Conservation (phyloP, 768 basidiomycete genomes). For the Boletus eberwhitei region DNA sequence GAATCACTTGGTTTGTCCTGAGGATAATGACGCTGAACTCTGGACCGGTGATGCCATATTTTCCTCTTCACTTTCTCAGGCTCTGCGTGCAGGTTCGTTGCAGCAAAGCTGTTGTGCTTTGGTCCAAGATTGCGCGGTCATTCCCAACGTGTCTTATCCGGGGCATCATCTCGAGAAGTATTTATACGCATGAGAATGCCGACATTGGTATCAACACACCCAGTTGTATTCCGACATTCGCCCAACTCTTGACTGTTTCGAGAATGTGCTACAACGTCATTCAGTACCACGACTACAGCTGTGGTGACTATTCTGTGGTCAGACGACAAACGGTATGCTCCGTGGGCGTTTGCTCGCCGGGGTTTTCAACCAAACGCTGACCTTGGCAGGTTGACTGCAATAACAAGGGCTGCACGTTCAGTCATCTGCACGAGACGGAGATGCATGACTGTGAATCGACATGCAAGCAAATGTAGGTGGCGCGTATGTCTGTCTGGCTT, state of each 20-base stretch:
- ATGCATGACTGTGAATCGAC: slow-evolving; percentile 37
- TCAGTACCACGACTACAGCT: slow-evolving; percentile 32
- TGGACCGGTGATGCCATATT: slow-evolving; percentile 8
- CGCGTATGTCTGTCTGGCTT: background rate
- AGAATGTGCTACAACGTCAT: slow-evolving; percentile 36
- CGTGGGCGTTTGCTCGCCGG: background rate
- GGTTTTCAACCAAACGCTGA: background rate
- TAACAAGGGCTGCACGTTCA: slow-evolving; percentile 36
- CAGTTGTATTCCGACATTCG: background rate
- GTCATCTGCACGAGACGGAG: slow-evolving; percentile 31
- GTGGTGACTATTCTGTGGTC: slow-evolving; percentile 29
- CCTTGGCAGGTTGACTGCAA: slow-evolving; percentile 49
- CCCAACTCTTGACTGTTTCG: background rate
- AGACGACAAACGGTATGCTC: slow-evolving; percentile 35
- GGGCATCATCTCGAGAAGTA: slow-evolving; percentile 11
- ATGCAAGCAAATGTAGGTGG: slow-evolving; percentile 38
- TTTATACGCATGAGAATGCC: slow-evolving; percentile 15
- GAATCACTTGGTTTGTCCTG: slow-evolving; percentile 5
- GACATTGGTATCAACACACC: background rate
- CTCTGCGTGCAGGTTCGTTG: slow-evolving; percentile 4
- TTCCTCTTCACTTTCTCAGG: slow-evolving; percentile 17
- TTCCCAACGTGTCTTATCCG: slow-evolving; percentile 3
- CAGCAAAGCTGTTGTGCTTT: too few species aligned
- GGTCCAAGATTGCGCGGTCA: slow-evolving; percentile 2
- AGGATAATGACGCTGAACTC: background rate